Evolutionary conservation across 1,284 basidiomycete species (phyloP).

Genomic region (Sporisorium scitamineum): DNA sequence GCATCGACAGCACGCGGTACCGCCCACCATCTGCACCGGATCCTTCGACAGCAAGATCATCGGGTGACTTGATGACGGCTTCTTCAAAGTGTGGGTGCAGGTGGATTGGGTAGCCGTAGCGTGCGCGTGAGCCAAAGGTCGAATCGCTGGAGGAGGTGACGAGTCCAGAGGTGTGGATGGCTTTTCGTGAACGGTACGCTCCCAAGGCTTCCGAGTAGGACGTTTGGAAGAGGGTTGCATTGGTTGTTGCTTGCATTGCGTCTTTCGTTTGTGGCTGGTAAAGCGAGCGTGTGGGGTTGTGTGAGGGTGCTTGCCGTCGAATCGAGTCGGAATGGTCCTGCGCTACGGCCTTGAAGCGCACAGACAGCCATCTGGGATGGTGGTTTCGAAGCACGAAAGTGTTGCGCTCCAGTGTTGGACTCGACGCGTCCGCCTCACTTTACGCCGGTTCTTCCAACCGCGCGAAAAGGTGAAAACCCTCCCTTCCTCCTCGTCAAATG

Average conservation of each 20-base stretch:
- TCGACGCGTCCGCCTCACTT: conserved; percentile 24
- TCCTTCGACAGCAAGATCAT: conserved; percentile 28
- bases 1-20: conserved; percentile 22
- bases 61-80: conserved; percentile 1
- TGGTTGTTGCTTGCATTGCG: conserved; percentile 51
- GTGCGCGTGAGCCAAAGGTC: neutral
- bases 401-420: conserved; percentile 26
- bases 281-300: no score
- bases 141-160: neutral
- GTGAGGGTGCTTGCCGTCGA: neutral
- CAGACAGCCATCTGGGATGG: no score
- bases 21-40: conserved; percentile 38
- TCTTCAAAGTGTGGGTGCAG: conserved; percentile 23
- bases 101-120: conserved; percentile 46
- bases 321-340: no score
- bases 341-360: no score
- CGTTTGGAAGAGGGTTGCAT: conserved; percentile 49
- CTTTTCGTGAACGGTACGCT: conserved; percentile 32
- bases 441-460: conserved; percentile 26
- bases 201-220: conserved; percentile 48
- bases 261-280: no score
- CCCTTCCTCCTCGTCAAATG: neutral
- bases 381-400: neutral
- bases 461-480: conserved; percentile 11
- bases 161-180: conserved; percentile 26